phyloP scores from a whole-genome alignment of 306 rosid genomes.

The Hippophae tibetana region DNA sequence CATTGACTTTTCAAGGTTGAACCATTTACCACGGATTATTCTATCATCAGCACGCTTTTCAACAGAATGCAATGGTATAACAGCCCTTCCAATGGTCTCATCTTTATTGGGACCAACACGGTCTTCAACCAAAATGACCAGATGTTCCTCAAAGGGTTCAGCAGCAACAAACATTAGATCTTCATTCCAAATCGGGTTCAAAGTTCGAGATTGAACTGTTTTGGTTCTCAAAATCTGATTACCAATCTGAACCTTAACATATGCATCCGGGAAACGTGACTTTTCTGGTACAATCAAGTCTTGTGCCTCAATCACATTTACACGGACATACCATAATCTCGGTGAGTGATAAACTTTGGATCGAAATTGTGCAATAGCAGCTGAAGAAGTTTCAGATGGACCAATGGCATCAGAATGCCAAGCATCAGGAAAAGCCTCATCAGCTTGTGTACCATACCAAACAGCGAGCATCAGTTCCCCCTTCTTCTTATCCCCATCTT shows the following conservation, averaged over 20 bases:
- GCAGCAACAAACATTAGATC: slow-evolving; percentile 64
- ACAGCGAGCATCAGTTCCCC: slow-evolving; percentile 97
- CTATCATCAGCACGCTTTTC: slow-evolving; percentile 68
- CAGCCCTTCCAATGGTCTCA: slow-evolving; percentile 59
- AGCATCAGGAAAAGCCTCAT: slow-evolving; percentile 91
- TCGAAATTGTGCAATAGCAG: slow-evolving; percentile 34
- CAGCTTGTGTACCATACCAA: slow-evolving; percentile 95
- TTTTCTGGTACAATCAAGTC: slow-evolving; percentile 61
- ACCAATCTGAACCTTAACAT: slow-evolving; percentile 69
- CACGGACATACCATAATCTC: slow-evolving; percentile 67
- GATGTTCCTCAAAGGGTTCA: slow-evolving; percentile 78
- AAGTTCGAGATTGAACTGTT: slow-evolving; percentile 38
- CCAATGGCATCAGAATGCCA: slow-evolving; percentile 91
- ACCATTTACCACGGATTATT: slow-evolving; percentile 40
- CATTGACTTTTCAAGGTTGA: slow-evolving; percentile 43
- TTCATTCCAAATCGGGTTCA: slow-evolving; percentile 63
- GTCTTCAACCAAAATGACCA: slow-evolving; percentile 63
- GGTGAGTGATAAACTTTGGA: slow-evolving; percentile 92
- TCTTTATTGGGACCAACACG: slow-evolving; percentile 57
- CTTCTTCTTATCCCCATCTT: slow-evolving; percentile 45
- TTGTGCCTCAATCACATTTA: slow-evolving; percentile 72
- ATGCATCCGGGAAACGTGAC: slow-evolving; percentile 52
- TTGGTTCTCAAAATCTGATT: slow-evolving; percentile 51
- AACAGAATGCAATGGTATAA: slow-evolving; percentile 33
- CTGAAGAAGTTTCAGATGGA: slow-evolving; percentile 35